A percentile compares a stretch with the other conserved stretches of the same genome.
phyloP scores from a whole-genome alignment of 164 flowering plant species.

The Tinospora cordifolia region DNA sequence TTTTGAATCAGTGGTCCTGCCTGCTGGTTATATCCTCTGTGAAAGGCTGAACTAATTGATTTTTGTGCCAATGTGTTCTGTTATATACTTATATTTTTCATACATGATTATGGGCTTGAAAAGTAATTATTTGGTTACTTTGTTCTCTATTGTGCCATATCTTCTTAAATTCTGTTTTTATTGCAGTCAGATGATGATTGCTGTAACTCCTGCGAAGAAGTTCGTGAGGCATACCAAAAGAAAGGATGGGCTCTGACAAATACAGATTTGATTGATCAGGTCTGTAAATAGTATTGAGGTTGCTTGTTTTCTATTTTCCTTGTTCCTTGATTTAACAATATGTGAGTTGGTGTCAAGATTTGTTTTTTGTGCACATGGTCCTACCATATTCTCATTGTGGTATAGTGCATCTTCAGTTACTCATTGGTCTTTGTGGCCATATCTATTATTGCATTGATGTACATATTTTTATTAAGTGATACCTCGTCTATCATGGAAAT shows the following conservation, averaged over 20 bases:
- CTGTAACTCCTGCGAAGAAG: conserved; percentile 77
- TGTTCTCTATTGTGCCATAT: background rate
- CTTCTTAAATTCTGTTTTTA: background rate
- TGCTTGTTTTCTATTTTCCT: background rate
- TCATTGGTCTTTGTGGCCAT: background rate
- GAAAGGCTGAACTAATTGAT: too few relatives aligned
- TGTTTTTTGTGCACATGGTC: background rate
- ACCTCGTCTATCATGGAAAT: background rate
- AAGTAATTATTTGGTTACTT: too few relatives aligned
- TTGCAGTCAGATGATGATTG: conserved; percentile 66
- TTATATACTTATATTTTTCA: too few relatives aligned
- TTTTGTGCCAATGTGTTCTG: too few relatives aligned
- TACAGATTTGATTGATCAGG: conserved; percentile 76
- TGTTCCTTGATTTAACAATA: background rate
- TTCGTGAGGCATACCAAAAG: conserved; percentile 64
- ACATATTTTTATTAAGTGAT: background rate
- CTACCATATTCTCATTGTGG: too few relatives aligned
- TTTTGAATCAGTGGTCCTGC: too few relatives aligned
- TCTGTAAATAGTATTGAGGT: conserved; percentile 15
- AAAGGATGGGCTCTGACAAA: conserved; percentile 72
- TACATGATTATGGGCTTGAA: too few relatives aligned
- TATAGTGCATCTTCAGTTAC: too few relatives aligned
- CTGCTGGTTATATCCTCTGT: too few relatives aligned
- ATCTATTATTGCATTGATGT: background rate
- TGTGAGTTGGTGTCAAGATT: background rate